These are phyloP conservation scores for Rhizophora mangle DNA, from an alignment of 345 rosid species.

Conservation along the genomic window DNA sequence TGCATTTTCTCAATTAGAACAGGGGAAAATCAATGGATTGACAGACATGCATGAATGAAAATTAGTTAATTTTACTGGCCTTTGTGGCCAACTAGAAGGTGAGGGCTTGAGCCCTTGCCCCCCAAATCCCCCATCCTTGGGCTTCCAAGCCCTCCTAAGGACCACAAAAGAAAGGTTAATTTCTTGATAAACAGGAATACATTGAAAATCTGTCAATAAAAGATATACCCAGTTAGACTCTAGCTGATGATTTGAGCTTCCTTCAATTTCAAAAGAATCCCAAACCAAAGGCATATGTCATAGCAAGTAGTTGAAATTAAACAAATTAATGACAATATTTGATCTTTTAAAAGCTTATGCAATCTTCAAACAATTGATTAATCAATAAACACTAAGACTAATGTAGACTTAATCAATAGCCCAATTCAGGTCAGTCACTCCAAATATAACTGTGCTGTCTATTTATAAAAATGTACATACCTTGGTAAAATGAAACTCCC, in stretches of 20 bases:
- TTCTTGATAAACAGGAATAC: too few species aligned
- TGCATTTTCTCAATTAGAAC: background rate
- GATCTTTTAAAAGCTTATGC: background rate
- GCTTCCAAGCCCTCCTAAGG: too few species aligned
- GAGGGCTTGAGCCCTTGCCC: too few species aligned
- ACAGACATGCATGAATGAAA: background rate
- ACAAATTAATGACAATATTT: background rate
- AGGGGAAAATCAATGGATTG: background rate
- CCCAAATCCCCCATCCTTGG: too few species aligned
- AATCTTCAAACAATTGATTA: conserved; percentile 6
- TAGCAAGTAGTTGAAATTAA: background rate
- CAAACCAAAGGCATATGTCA: too few species aligned
- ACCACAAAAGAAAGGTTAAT: too few species aligned
- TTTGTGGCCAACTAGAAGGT: too few species aligned
- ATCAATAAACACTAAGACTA: background rate
- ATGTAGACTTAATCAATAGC: background rate
- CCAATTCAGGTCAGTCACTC: background rate
- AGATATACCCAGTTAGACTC: too few species aligned
- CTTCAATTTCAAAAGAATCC: too few species aligned
- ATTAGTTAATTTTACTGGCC: too few species aligned
- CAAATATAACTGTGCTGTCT: background rate
- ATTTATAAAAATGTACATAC: conserved; percentile 20
- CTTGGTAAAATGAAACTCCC: conserved; percentile 59
- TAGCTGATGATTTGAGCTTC: too few species aligned
- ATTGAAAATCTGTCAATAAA: too few species aligned